Conservation (phyloP, 2,329 filamentous ascomycete genomes). For the Cryphonectria naterciae region DNA sequence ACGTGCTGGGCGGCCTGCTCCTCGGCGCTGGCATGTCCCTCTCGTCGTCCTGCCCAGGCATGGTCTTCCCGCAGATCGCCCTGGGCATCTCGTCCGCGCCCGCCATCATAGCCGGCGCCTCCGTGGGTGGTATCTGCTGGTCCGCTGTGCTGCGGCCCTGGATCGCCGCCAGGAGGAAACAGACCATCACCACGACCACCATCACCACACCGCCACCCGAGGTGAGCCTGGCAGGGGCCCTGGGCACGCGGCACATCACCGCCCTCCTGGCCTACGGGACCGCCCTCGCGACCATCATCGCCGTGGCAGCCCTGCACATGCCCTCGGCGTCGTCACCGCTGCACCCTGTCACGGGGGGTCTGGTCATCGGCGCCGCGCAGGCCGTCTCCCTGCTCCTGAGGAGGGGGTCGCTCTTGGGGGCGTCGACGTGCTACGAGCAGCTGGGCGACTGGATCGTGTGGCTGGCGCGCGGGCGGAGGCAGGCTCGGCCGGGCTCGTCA, state of each 20-base stretch:
- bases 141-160: conserved; percentile 47
- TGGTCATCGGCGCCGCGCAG: conserved; percentile 63
- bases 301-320: conserved; percentile 44
- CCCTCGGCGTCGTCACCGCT: conserved; percentile 41
- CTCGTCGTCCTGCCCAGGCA: conserved; percentile 68
- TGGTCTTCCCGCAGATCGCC: conserved; percentile 64
- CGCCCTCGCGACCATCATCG: conserved; percentile 46
- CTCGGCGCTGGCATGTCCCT: conserved; percentile 70
- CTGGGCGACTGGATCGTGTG: conserved; percentile 58
- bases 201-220: conserved; percentile 12
- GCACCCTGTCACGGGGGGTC: conserved; percentile 57
- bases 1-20: conserved; percentile 64
- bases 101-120: conserved; percentile 57
- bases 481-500: conserved; percentile 39
- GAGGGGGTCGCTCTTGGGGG: conserved; percentile 60
- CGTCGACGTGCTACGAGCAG: conserved; percentile 66
- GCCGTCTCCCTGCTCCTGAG: conserved; percentile 58
- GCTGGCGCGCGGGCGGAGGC: conserved; percentile 38
- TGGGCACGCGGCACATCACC: conserved; percentile 44
- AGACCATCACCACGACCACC: conserved; percentile 1
- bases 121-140: conserved; percentile 60
- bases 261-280: conserved; percentile 49
- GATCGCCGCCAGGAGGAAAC: conserved; percentile 33
- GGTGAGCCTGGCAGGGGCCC: conserved; percentile 40
- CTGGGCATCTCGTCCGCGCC: conserved; percentile 55